These are phyloP conservation scores for Colletotrichum chlorophyti DNA, from an alignment of 2,329 filamentous ascomycete genomes.

Conservation along the genomic window DNA sequence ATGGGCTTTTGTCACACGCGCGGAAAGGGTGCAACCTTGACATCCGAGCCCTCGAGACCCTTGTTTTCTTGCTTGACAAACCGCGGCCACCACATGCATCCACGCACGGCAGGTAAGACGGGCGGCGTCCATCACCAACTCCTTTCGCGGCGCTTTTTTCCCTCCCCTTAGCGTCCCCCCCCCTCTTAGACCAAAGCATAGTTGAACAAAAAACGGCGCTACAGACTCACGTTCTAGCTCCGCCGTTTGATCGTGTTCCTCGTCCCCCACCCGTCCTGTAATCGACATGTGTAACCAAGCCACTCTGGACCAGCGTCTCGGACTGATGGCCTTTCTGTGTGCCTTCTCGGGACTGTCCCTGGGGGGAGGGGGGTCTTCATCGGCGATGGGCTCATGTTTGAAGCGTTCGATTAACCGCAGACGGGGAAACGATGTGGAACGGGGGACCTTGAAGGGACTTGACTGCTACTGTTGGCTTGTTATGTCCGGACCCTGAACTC, in stretches of 20 bases:
- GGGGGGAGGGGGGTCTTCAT: not conserved
- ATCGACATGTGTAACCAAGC: conserved; percentile 23
- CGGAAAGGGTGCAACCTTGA: too few relatives aligned
- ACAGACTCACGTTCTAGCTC: conserved; percentile 1
- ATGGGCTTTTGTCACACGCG: too few relatives aligned
- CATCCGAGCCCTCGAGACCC: too few relatives aligned
- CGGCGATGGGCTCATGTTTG: not conserved
- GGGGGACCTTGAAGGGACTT: too few relatives aligned
- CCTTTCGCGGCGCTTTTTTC: too few relatives aligned
- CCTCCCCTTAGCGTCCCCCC: too few relatives aligned
- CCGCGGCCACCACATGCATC: too few relatives aligned
- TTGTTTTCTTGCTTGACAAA: too few relatives aligned
- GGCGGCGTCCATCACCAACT: not conserved
- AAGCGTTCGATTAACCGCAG: not conserved
- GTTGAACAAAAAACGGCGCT: not conserved
- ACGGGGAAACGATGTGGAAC: not conserved
- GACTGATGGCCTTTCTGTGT: conserved; percentile 19
- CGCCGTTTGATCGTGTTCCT: not conserved
- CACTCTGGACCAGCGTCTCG: conserved; percentile 24
- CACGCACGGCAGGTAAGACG: too few relatives aligned
- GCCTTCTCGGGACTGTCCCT: not conserved
- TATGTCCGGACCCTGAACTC: conserved; percentile 22
- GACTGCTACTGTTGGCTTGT: too few relatives aligned
- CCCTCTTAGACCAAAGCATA: too few relatives aligned
- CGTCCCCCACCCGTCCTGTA: conserved; percentile 5